phyloP scores from a whole-genome alignment of 345 rosid genomes.

The Eutrema yunnanense region DNA sequence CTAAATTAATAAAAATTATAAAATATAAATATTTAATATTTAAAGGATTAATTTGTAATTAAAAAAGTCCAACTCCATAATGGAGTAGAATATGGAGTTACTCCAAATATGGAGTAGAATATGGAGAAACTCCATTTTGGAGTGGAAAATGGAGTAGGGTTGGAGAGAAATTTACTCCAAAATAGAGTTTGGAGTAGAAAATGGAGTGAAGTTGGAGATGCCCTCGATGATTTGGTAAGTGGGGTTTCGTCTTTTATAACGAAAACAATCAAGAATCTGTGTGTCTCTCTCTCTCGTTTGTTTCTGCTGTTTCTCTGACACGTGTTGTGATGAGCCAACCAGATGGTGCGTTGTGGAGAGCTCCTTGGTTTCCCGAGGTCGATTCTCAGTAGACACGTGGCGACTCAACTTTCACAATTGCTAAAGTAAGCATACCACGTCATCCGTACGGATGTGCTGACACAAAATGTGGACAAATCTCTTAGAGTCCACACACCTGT shows the following conservation, averaged over 20 bases:
- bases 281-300: background rate
- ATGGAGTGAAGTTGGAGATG: too few species aligned
- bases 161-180: too few species aligned
- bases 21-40: too few species aligned
- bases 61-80: too few species aligned
- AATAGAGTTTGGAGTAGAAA: too few species aligned
- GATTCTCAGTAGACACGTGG: background rate
- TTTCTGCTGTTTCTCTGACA: conserved; percentile 16
- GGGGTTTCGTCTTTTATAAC: background rate
- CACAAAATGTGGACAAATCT: background rate
- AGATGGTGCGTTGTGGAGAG: conserved; percentile 19
- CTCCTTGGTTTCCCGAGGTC: conserved; percentile 25
- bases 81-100: too few species aligned
- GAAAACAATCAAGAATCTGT: background rate
- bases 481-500: background rate
- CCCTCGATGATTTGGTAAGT: too few species aligned
- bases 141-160: too few species aligned
- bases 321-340: conserved; percentile 23
- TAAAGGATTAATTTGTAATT: too few species aligned
- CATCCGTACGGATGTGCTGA: background rate
- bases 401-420: background rate
- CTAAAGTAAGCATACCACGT: background rate
- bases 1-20: too few species aligned
- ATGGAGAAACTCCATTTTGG: too few species aligned
- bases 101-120: too few species aligned